These are phyloP conservation scores for Fusarium chlamydosporum DNA, from an alignment of 2,329 filamentous ascomycete species.

Conservation along the genomic window DNA sequence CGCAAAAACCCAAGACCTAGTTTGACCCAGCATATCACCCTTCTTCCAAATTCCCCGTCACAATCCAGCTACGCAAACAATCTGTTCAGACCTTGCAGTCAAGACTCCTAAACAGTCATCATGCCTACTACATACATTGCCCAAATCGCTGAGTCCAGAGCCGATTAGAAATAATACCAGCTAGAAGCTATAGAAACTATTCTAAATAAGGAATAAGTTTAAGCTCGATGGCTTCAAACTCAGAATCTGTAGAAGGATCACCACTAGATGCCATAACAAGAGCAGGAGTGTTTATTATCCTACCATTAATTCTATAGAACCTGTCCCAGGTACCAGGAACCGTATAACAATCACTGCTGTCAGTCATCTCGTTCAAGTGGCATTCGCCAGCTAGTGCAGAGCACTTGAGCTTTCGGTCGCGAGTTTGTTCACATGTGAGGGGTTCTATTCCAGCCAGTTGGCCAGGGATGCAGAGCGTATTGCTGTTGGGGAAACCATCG, in stretches of 20 bases:
- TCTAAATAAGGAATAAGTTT: neutral
- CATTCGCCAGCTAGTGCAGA: neutral
- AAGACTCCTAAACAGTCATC: too few species aligned
- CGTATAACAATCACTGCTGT: neutral
- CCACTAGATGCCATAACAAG: neutral
- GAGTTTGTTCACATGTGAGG: constrained; percentile 1
- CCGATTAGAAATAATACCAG: neutral
- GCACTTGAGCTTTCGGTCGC: constrained; percentile 3
- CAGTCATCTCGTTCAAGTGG: neutral
- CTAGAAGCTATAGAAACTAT: neutral
- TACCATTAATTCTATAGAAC: neutral
- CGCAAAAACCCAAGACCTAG: too few species aligned
- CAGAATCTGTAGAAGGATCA: neutral
- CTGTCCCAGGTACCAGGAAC: constrained; percentile 6
- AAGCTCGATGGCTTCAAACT: neutral
- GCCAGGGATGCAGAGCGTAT: neutral
- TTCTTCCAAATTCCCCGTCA: too few species aligned
- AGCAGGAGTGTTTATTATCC: neutral
- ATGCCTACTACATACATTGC: too few species aligned
- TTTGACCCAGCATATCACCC: too few species aligned
- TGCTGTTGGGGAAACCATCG: neutral
- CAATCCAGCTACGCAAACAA: too few species aligned
- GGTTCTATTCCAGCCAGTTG: neutral
- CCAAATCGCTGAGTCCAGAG: too few species aligned
- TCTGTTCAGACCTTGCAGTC: too few species aligned